These are phyloP conservation scores for Parafenestella ontariensis DNA, from an alignment of 2,329 filamentous ascomycete genomes.

Conservation along the genomic window DNA sequence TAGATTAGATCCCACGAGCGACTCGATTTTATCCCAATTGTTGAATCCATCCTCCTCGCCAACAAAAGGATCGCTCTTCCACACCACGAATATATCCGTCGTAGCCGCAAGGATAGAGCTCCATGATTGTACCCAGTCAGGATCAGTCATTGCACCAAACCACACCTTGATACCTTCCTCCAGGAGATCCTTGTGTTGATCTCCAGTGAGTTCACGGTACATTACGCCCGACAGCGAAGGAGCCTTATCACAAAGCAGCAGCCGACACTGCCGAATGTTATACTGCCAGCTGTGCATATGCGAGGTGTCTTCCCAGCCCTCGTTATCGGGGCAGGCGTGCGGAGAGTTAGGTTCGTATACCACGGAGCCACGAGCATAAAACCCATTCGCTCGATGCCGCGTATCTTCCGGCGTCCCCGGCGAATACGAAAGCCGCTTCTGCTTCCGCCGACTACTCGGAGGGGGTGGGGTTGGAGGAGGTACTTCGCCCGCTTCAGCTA, in stretches of 20 bases:
- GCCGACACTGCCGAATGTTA: slow-evolving; percentile 17
- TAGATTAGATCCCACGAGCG: slow-evolving; percentile 6
- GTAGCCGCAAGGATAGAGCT: not conserved
- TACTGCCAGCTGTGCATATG: slow-evolving; percentile 9
- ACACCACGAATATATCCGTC: slow-evolving; percentile 16
- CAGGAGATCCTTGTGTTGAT: slow-evolving; percentile 3
- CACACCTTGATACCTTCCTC: not conserved
- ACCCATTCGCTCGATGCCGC: slow-evolving; percentile 1
- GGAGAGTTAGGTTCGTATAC: slow-evolving; percentile 13
- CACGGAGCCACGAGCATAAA: not conserved
- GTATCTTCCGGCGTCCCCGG: slow-evolving; percentile 8
- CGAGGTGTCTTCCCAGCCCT: slow-evolving; percentile 18
- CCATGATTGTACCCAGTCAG: not conserved
- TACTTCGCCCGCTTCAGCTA: no score
- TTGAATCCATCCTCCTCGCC: slow-evolving; percentile 5
- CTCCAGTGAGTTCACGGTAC: slow-evolving; percentile 14
- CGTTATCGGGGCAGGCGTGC: slow-evolving; percentile 8
- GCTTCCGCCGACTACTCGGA: no score
- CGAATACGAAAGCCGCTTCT: no score
- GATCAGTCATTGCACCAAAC: not conserved
- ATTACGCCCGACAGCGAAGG: not conserved
- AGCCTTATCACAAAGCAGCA: slow-evolving; percentile 7
- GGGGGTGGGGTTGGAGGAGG: no score
- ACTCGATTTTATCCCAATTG: slow-evolving; percentile 3
- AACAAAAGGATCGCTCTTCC: not conserved